Evolutionary conservation across 1,284 basidiomycete genomes (phyloP).

Genomic region (Pseudozyma sp.): DNA sequence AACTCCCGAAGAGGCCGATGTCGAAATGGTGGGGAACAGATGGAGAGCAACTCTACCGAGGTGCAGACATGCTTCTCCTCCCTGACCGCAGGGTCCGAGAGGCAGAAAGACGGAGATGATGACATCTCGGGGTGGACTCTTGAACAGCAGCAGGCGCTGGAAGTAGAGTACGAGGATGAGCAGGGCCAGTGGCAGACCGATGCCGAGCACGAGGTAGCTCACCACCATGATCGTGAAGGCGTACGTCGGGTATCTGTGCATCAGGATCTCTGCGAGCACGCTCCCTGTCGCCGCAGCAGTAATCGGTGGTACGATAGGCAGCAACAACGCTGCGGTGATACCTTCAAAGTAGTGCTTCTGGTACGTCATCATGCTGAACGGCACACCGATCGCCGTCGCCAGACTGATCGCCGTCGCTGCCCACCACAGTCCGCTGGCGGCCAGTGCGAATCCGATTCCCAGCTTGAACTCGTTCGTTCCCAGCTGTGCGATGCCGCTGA

Average conservation of each 20-base stretch:
- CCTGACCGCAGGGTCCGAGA: conserved; percentile 59
- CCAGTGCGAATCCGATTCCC: conserved; percentile 40
- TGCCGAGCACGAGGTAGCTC: conserved; percentile 54
- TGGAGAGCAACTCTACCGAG: conserved; percentile 45
- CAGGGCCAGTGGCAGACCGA: conserved; percentile 57
- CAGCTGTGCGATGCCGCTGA: conserved; percentile 50
- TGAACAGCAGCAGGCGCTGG: conserved; percentile 59
- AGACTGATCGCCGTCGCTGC: conserved; percentile 32
- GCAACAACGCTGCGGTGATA: conserved; percentile 54
- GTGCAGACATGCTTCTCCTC: conserved; percentile 59
- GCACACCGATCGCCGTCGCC: conserved; percentile 48
- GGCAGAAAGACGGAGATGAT: conserved; percentile 61
- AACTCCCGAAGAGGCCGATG: conserved; percentile 25
- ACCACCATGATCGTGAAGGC: conserved; percentile 56
- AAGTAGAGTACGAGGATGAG: conserved; percentile 61
- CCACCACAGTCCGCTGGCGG: conserved; percentile 56
- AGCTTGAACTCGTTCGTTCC: conserved; percentile 50
- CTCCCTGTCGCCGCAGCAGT: conserved; percentile 55
- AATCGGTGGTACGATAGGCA: conserved; percentile 61
- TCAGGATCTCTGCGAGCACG: conserved; percentile 50
- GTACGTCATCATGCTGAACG: conserved; percentile 60
- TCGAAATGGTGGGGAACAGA: conserved; percentile 53
- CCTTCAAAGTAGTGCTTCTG: conserved; percentile 59
- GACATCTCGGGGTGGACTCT: conserved; percentile 55
- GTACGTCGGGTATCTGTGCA: conserved; percentile 46